These are phyloP conservation scores for Microascus cirrosus DNA, from an alignment of 2,329 filamentous ascomycete species.

Conservation along the genomic window DNA sequence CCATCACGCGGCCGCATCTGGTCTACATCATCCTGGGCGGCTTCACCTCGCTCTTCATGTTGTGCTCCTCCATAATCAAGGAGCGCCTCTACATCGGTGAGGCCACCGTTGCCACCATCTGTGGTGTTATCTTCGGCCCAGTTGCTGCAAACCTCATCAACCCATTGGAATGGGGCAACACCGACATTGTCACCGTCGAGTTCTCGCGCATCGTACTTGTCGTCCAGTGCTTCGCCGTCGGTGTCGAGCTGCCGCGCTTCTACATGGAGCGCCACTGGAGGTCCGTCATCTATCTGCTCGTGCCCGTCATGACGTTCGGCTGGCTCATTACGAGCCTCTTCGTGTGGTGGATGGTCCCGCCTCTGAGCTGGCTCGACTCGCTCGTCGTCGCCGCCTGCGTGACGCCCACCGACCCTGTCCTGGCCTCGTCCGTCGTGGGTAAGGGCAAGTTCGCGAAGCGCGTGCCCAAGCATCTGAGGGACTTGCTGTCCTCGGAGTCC, in stretches of 20 bases:
- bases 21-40: constrained; percentile 97
- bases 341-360: constrained; percentile 79
- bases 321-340: constrained; percentile 90
- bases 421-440: constrained; percentile 94
- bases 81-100: constrained; percentile 98
- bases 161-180: constrained; percentile 65
- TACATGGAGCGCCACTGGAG: constrained; percentile 99
- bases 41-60: constrained; percentile 96
- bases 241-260: constrained; percentile 78
- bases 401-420: constrained; percentile 90
- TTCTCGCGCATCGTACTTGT: constrained; percentile 84
- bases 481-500: constrained; percentile 89
- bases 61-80: constrained; percentile 96
- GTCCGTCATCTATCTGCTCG: constrained; percentile 75
- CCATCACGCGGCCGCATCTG: constrained; percentile 89
- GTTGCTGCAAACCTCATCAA: constrained; percentile 74
- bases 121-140: constrained; percentile 81
- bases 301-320: constrained; percentile 96
- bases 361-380: constrained; percentile 80
- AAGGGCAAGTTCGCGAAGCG: constrained; percentile 98
- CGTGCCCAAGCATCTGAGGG: constrained; percentile 93
- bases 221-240: constrained; percentile 85
- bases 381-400: constrained; percentile 84
- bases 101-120: constrained; percentile 84
- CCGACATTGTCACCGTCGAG: constrained; percentile 78